These are phyloP conservation scores for Oryza meyeriana DNA, from an alignment of 176 grass and related monocot genomes.

Conservation along the genomic window DNA sequence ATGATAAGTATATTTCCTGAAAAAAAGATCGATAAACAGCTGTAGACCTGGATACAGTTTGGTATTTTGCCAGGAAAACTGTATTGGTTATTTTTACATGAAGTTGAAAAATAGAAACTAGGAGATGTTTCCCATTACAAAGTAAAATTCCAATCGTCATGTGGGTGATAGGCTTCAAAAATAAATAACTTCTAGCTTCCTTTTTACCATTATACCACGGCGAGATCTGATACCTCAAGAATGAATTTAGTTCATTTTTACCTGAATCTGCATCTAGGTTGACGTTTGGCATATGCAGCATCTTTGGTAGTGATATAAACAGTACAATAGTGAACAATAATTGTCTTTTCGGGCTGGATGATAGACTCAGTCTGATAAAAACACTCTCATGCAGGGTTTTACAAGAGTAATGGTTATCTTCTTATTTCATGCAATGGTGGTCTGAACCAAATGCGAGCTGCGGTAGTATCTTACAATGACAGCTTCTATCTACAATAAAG, in stretches of 20 bases:
- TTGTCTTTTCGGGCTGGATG: background rate
- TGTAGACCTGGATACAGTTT: constrained; percentile 5
- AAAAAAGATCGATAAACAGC: background rate
- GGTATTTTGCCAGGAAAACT: constrained; percentile 1
- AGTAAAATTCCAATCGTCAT: constrained; percentile 1
- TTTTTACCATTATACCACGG: background rate
- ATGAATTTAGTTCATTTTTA: constrained; percentile 26
- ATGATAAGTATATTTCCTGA: background rate
- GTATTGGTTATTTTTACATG: background rate
- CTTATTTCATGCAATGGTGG: constrained; percentile 88
- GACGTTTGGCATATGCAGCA: constrained; percentile 12
- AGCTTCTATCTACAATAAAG: background rate
- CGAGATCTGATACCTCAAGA: background rate
- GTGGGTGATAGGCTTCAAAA: background rate
- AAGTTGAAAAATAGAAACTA: background rate
- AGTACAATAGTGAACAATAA: background rate
- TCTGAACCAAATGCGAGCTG: constrained; percentile 96
- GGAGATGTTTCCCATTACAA: background rate
- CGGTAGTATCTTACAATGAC: constrained; percentile 44
- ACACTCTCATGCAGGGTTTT: constrained; percentile 56
- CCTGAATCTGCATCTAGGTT: background rate
- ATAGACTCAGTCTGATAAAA: constrained; percentile 22
- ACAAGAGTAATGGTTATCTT: constrained; percentile 89
- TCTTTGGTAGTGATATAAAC: constrained; percentile 5
- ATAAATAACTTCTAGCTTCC: background rate